These are phyloP conservation scores for Primulina tabacum DNA, from an alignment of 257 asterid species.

Conservation along the genomic window DNA sequence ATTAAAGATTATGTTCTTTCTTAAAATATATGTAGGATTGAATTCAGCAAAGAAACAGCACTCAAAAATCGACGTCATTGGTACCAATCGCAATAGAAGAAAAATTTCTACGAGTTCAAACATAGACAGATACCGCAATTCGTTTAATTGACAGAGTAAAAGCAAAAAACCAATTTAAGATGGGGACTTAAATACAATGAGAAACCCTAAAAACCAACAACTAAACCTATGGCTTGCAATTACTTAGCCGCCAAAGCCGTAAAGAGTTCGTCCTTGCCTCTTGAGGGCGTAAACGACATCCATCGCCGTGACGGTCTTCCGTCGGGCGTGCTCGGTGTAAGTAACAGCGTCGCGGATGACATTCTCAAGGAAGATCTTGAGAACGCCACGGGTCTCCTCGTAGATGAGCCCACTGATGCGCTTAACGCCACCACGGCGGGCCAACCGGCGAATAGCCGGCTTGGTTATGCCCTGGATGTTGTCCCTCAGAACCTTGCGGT, in stretches of 20 bases:
- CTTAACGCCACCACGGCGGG: background rate
- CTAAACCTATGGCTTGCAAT: background rate
- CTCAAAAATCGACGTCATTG: background rate
- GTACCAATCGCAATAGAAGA: too few relatives aligned
- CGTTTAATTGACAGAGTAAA: too few relatives aligned
- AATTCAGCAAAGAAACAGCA: background rate
- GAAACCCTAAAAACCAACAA: background rate
- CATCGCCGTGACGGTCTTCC: background rate
- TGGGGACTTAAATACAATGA: background rate
- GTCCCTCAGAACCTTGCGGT: background rate
- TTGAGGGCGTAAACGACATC: background rate
- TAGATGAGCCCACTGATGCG: background rate
- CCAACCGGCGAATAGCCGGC: background rate
- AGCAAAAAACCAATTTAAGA: background rate
- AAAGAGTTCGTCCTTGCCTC: background rate
- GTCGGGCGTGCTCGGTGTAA: background rate
- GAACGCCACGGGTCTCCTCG: background rate
- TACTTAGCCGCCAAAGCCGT: background rate
- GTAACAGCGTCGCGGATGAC: background rate
- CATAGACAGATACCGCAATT: background rate
- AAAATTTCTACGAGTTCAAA: too few relatives aligned
- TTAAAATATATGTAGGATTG: too few relatives aligned
- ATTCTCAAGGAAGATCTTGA: background rate
- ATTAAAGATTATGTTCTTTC: background rate
- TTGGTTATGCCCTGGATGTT: slow-evolving; percentile 1